These are phyloP conservation scores for Rhodotorula mucilaginosa DNA, from an alignment of 1,284 basidiomycete species.

Conservation along the genomic window DNA sequence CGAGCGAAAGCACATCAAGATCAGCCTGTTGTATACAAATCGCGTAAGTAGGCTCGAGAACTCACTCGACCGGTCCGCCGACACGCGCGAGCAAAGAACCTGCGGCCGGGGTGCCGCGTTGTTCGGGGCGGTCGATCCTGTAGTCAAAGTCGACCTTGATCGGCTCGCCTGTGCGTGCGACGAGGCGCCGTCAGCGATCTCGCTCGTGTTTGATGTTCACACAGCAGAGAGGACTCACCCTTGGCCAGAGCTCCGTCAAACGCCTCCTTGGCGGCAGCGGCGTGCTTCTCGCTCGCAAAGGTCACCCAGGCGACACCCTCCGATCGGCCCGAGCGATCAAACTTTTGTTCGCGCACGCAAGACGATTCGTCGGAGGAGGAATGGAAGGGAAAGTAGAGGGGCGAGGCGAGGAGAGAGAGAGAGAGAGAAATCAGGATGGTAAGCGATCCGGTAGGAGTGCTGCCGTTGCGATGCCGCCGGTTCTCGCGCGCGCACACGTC, in stretches of 20 bases:
- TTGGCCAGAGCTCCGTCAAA: slow-evolving; percentile 87
- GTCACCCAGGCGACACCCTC: slow-evolving; percentile 76
- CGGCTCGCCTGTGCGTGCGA: slow-evolving; percentile 31
- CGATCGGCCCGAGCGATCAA: slow-evolving; percentile 92
- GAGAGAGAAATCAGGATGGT: background rate
- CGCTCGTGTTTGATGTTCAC: no score
- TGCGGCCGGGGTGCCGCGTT: slow-evolving; percentile 19
- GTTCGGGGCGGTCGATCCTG: slow-evolving; percentile 5
- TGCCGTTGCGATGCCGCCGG: background rate
- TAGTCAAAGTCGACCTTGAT: slow-evolving; percentile 40
- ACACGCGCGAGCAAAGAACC: slow-evolving; percentile 36
- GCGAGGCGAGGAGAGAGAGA: background rate
- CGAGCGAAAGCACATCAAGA: background rate
- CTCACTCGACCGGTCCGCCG: slow-evolving; percentile 17
- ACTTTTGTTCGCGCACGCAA: slow-evolving; percentile 56
- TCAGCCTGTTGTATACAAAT: no score
- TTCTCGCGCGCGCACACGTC: background rate
- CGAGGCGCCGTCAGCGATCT: background rate
- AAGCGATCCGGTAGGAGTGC: slow-evolving; percentile 28
- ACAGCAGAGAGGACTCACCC: slow-evolving; percentile 56
- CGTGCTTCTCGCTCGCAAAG: slow-evolving; percentile 76
- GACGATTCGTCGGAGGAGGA: slow-evolving; percentile 57
- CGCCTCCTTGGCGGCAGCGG: slow-evolving; percentile 77
- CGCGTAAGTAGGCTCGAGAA: background rate
- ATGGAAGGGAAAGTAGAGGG: slow-evolving; percentile 36